These are phyloP conservation scores for Trifolium dubium DNA, from an alignment of 306 rosid genomes.

Conservation along the genomic window DNA sequence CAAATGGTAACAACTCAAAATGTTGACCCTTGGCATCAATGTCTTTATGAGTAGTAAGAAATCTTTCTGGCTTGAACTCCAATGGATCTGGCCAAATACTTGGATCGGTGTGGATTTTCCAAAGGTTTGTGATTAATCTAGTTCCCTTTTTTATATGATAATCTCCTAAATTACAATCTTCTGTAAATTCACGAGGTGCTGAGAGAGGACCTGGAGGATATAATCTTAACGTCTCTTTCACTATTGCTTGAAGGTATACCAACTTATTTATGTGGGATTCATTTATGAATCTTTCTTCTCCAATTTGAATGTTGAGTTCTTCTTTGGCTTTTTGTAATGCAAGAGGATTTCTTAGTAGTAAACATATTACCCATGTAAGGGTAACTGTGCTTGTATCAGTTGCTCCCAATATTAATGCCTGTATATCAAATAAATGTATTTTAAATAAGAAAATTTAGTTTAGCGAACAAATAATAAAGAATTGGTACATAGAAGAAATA, in stretches of 20 bases:
- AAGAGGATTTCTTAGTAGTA: constrained; percentile 20
- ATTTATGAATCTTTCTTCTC: background rate
- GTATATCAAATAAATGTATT: background rate
- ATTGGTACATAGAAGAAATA: no score
- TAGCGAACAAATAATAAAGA: no score
- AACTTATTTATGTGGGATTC: constrained; percentile 24
- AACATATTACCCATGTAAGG: constrained; percentile 33
- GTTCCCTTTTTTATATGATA: constrained; percentile 34
- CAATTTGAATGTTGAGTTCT: constrained; percentile 11
- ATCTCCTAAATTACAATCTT: constrained; percentile 18
- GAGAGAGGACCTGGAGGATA: constrained; percentile 25
- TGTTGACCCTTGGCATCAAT: constrained; percentile 32
- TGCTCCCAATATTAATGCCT: constrained; percentile 30
- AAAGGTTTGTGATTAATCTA: constrained; percentile 3
- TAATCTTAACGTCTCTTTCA: constrained; percentile 33
- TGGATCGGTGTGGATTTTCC: constrained; percentile 28
- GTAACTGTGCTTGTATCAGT: constrained; percentile 18
- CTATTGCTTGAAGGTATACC: constrained; percentile 31
- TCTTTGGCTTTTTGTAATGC: constrained; percentile 18
- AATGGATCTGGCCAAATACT: constrained; percentile 17
- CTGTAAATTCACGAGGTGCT: constrained; percentile 18
- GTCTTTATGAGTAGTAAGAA: constrained; percentile 35
- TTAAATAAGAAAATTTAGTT: background rate
- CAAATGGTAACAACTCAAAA: constrained; percentile 37
- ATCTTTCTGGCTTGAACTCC: constrained; percentile 9